phyloP scores from a whole-genome alignment of 306 rosid species.

The Vigna hirtella region DNA sequence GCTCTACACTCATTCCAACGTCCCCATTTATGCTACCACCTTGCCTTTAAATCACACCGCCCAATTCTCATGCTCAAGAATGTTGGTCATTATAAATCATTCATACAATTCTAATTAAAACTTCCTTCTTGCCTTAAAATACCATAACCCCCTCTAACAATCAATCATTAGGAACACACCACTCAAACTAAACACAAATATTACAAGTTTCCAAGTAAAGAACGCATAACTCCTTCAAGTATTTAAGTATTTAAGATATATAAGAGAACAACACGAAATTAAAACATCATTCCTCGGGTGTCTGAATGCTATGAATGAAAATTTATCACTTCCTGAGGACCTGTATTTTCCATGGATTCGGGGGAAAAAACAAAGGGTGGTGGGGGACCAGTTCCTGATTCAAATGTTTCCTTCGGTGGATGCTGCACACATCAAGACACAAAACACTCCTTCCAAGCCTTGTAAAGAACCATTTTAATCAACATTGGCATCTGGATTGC shows the following conservation, averaged over 20 bases:
- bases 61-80: conserved; percentile 34
- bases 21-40: background rate
- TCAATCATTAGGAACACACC: background rate
- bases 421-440: conserved; percentile 22
- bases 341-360: conserved; percentile 11
- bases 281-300: conserved; percentile 44
- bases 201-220: conserved; percentile 42
- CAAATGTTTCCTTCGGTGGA: conserved; percentile 29
- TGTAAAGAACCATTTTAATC: conserved; percentile 51
- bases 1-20: background rate
- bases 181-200: conserved; percentile 9
- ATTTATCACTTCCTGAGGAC: conserved; percentile 39
- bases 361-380: conserved; percentile 14
- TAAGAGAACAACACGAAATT: conserved; percentile 43
- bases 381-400: conserved; percentile 21
- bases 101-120: conserved; percentile 20
- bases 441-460: conserved; percentile 42
- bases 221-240: conserved; percentile 48
- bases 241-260: conserved; percentile 38
- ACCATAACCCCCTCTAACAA: conserved; percentile 41
- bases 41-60: background rate
- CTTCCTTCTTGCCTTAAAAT: conserved; percentile 8
- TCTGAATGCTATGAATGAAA: conserved; percentile 25
- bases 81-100: conserved; percentile 36
- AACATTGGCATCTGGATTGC: conserved; percentile 56